Evolutionary conservation across 441 rosid species (phyloP).

Genomic region (Raphanus hybrid): DNA sequence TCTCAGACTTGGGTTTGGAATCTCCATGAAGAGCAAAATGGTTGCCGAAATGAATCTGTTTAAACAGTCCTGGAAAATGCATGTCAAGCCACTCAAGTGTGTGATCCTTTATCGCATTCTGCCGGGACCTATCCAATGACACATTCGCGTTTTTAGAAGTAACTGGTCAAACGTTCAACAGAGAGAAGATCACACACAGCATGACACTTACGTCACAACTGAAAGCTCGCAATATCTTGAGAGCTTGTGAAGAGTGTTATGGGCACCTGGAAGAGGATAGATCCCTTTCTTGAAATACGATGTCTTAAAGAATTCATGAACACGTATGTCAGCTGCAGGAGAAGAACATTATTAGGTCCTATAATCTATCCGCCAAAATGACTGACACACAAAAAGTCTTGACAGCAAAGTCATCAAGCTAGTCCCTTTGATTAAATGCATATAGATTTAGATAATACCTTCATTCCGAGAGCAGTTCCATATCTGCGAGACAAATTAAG

Average conservation of each 20-base stretch:
- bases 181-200: constrained; percentile 24
- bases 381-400: background rate
- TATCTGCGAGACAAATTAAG: too few relatives aligned
- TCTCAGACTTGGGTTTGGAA: constrained; percentile 95
- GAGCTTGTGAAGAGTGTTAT: constrained; percentile 66
- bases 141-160: constrained; percentile 6
- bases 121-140: constrained; percentile 74
- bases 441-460: too few relatives aligned
- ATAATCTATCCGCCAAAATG: background rate
- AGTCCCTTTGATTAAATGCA: too few relatives aligned
- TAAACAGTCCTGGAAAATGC: constrained; percentile 85
- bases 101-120: constrained; percentile 94
- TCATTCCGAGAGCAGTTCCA: too few relatives aligned
- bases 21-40: constrained; percentile 94
- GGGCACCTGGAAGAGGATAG: constrained; percentile 95
- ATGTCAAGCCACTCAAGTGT: constrained; percentile 89
- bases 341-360: constrained; percentile 25
- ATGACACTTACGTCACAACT: constrained; percentile 88
- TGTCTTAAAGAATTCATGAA: constrained; percentile 95
- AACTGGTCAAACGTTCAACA: constrained; percentile 8
- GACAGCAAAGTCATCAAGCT: too few relatives aligned
- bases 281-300: constrained; percentile 91
- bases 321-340: constrained; percentile 79
- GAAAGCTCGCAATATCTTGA: constrained; percentile 80
- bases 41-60: constrained; percentile 95